Evolutionary conservation across 805 yeast species (phyloP), one percentile per base, ranked within the genome.

Genomic region (Cyberlindnera xishuangbannaensis): DNA sequence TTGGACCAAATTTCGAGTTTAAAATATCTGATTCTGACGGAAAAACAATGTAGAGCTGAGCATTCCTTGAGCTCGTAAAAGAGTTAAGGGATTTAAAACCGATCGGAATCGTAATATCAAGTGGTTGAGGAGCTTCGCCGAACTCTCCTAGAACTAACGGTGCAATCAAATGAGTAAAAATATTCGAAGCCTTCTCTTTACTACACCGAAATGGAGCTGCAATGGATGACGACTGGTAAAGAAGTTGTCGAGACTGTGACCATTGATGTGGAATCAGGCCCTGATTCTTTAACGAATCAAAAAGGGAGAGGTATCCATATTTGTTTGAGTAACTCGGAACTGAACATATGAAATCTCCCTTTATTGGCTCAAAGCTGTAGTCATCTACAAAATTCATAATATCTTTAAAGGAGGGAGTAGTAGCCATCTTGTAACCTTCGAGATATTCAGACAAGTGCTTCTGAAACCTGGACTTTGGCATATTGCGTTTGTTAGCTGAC

Each of bases 321-420:
- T 31, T 18, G 13, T 27, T 11, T 4, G 30, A 17, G 8, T 14
- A 21, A 11, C 12, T 15, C 15, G 10, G 18, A 3, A 25, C 29
- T 6, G 39, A 35, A 3, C 23, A 30, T 13, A 35, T 27, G 23
- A 35, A 35, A 23, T 75, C 72, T 4, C 71, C 80, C 17, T 62
- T 61, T 1, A 79, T 58, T 0, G 61, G 42, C 27, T 49, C 49
- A 43, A 78, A 79, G 47, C 75, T 69, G 41, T 58, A 66, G 2
- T 36, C 29, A 2, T 17, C 11, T 5, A 39, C 6, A 7, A 20
- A 11, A 9, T 29, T 22, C 11, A 30, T 13, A 5, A 43, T 20
- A 3, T 23, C 2, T 8, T 21, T 19, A 13, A 39, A 17, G 21
- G 24, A 13, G 13, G 33, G 30, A 4, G 20, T 11, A 3, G 19